phyloP scores from a whole-genome alignment of 163 green algal species.

The Chlorella variabilis region DNA sequence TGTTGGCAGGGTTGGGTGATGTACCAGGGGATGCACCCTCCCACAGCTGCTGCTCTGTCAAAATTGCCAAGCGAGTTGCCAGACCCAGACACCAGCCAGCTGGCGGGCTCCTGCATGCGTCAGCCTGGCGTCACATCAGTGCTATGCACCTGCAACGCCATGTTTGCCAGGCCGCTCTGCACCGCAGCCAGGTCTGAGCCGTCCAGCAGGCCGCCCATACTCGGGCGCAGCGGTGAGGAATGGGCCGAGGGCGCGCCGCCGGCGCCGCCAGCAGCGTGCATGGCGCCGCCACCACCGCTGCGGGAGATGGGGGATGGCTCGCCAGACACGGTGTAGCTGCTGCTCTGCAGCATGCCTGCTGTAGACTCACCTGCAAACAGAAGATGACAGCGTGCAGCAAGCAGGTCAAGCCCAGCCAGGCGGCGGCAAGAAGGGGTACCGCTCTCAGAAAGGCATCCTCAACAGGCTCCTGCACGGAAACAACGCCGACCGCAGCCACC shows the following conservation, averaged over 20 bases:
- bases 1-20: neutral
- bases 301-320: slow-evolving; percentile 23
- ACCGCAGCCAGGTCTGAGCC: slow-evolving; percentile 31
- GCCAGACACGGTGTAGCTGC: slow-evolving; percentile 39
- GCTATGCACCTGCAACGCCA: slow-evolving; percentile 42
- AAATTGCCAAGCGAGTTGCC: too few species aligned
- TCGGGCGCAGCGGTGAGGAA: slow-evolving; percentile 48
- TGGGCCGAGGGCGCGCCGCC: slow-evolving; percentile 20
- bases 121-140: too few species aligned
- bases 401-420: too few species aligned
- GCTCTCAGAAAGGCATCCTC: too few species aligned
- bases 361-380: slow-evolving; percentile 26
- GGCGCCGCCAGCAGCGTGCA: neutral
- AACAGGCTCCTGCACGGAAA: too few species aligned
- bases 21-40: too few species aligned
- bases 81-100: neutral
- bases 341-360: slow-evolving; percentile 31
- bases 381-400: too few species aligned
- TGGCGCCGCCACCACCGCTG: neutral
- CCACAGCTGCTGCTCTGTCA: too few species aligned
- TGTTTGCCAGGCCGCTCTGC: slow-evolving; percentile 55
- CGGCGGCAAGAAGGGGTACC: too few species aligned
- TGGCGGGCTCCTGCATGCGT: too few species aligned
- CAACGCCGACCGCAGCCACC: too few species aligned
- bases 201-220: slow-evolving; percentile 34